Evolutionary conservation across 495 filamentous ascomycete genomes (phyloP).

Genomic region (Polyplosphaeria fusca): DNA sequence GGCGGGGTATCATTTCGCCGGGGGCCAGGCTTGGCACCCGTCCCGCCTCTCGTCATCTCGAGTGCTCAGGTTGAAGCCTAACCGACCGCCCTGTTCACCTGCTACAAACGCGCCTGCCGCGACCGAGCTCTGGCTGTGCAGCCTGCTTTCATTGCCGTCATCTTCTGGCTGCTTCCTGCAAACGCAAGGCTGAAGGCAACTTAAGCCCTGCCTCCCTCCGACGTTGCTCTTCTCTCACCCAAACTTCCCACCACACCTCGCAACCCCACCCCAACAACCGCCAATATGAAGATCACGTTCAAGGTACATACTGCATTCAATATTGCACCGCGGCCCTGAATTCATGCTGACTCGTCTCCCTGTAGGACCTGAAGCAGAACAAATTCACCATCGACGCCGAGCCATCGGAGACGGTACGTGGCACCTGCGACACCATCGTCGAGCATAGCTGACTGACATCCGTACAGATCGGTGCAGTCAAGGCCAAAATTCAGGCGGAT

Average conservation of each 20-base stretch:
- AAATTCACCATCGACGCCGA: constrained; percentile 95
- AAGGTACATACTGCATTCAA: constrained; percentile 51
- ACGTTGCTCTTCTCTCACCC: neutral
- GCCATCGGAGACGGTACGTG: constrained; percentile 82
- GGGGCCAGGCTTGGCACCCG: too few relatives aligned
- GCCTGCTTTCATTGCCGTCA: neutral
- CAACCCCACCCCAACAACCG: constrained; percentile 8
- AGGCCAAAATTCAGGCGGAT: constrained; percentile 81
- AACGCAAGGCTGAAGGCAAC: too few relatives aligned
- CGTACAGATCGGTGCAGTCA: constrained; percentile 74
- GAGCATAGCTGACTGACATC: neutral
- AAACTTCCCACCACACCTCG: constrained; percentile 5
- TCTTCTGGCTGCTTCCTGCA: neutral
- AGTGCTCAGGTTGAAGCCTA: too few relatives aligned
- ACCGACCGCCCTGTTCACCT: neutral
- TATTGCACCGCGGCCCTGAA: neutral
- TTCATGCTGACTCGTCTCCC: neutral
- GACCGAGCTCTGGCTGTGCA: too few relatives aligned
- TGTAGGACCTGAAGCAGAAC: constrained; percentile 88
- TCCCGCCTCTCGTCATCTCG: too few relatives aligned
- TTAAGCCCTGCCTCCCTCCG: neutral
- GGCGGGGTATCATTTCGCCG: too few relatives aligned
- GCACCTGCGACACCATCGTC: constrained; percentile 3
- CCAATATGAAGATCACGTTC: constrained; percentile 80
- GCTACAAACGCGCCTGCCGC: too few relatives aligned